Conservation (phyloP, 2,329 filamentous ascomycete genomes). For the Torrubiellomyces zombiae region DNA sequence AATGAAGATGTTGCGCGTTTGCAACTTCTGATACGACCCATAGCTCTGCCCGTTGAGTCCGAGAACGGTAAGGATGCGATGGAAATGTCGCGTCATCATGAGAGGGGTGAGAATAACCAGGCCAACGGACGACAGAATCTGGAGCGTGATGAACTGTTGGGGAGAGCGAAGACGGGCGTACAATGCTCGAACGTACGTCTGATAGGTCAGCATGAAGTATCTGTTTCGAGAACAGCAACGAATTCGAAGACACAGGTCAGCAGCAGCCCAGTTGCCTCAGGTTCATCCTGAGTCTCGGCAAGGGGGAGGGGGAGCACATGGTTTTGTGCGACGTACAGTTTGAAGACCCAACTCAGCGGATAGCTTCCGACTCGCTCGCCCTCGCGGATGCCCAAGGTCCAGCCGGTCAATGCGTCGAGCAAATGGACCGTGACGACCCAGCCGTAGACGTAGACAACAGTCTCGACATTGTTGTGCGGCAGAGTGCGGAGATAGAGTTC, state of each 20-base stretch:
- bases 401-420: slow-evolving; percentile 46
- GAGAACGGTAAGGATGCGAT: slow-evolving; percentile 35
- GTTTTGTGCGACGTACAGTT: slow-evolving; percentile 41
- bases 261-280: too few species aligned
- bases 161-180: slow-evolving; percentile 52
- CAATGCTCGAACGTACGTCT: slow-evolving; percentile 52
- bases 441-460: slow-evolving; percentile 52
- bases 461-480: slow-evolving; percentile 49
- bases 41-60: slow-evolving; percentile 43
- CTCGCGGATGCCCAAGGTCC: slow-evolving; percentile 48
- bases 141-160: slow-evolving; percentile 46
- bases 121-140: slow-evolving; percentile 44
- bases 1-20: slow-evolving; percentile 50
- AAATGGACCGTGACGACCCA: slow-evolving; percentile 52
- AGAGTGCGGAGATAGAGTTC: slow-evolving; percentile 52
- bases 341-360: slow-evolving; percentile 55
- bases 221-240: slow-evolving; percentile 13
- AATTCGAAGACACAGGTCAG: background rate
- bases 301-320: background rate
- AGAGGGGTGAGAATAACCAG: slow-evolving; percentile 48
- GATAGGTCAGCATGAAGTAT: slow-evolving; percentile 53
- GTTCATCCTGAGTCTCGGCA: too few species aligned
- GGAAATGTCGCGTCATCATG: slow-evolving; percentile 43
- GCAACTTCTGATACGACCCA: slow-evolving; percentile 47
- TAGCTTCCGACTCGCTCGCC: slow-evolving; percentile 53